Evolutionary conservation across 345 rosid genomes (phyloP), one percentile per base, ranked within the genome.

Genomic region (Noccaea bulbosa): DNA sequence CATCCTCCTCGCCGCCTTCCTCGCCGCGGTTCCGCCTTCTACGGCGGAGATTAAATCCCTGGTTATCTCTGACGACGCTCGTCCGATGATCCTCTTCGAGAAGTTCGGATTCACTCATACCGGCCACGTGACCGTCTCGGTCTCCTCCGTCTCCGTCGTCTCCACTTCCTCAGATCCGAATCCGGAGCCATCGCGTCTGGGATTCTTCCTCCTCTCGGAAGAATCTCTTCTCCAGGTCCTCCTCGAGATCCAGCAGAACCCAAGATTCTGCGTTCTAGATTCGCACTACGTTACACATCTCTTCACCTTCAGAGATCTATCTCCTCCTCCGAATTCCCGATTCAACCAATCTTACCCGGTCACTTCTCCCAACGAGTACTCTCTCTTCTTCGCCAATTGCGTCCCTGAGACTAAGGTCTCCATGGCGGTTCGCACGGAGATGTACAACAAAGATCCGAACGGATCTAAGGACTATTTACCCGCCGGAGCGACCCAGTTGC

Each of bases 71-170:
- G 70, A 76, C 35, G 98, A 94, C 71, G 70, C 82, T n/a, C 97
- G 99, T 22, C 80, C 99, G 33, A 87, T 88, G 96, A 94, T 94
- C 77, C 93, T 92, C 75, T 89, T 94, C 79, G 98, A 94, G 76
- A 91, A 88, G 51, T 92, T 94, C 84, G 98, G 96, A 9, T 91
- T 94, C 88, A 89, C 99, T 2, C 88, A 63, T 68, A 79, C 85
- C 32, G 99, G 99, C 58, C 90, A 82, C 74, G 97, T 88, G 38
- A 50, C 74, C 37, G 76, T 94, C 70, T 51, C 87, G 7, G 83
- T 91, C 62, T 80, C 88, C 70, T 76, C 86, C 57, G 98, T 94
- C 72, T 75, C 81, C 12, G 95, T 91, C 12, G 65, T 82, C 22
- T 78, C 90, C 73, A 50, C 93, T 5, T 7, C 78, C 84, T 43